phyloP scores from a whole-genome alignment of 257 asterid species.

The Ligustrum vulgare region DNA sequence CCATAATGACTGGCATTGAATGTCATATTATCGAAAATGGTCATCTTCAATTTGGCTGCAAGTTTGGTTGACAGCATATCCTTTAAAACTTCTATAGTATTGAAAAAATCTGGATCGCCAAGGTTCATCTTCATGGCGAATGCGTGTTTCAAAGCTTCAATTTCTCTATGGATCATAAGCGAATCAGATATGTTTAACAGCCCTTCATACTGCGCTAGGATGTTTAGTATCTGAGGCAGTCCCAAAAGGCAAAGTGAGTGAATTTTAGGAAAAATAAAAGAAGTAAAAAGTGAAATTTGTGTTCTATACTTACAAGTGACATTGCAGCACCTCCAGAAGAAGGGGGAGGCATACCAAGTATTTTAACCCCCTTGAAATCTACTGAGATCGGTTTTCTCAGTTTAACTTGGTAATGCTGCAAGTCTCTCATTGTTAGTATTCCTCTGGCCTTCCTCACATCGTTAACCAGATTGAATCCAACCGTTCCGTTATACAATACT shows the following conservation, averaged over 20 bases:
- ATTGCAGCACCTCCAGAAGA: constrained; percentile 65
- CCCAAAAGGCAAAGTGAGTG: not conserved
- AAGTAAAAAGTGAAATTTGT: not conserved
- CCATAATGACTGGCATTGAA: constrained; percentile 59
- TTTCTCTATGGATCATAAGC: constrained; percentile 52
- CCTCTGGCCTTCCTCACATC: constrained; percentile 61
- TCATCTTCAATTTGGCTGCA: constrained; percentile 42
- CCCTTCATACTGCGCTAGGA: constrained; percentile 48
- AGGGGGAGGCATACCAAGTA: constrained; percentile 73
- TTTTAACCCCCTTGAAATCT: constrained; percentile 43
- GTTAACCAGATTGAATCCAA: constrained; percentile 44
- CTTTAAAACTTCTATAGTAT: constrained; percentile 24
- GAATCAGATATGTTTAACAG: constrained; percentile 31
- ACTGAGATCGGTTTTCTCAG: constrained; percentile 41
- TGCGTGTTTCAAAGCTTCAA: constrained; percentile 67
- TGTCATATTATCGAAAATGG: constrained; percentile 50
- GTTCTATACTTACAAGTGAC: constrained; percentile 49
- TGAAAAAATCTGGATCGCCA: constrained; percentile 64
- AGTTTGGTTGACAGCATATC: constrained; percentile 56
- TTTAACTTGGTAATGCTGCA: constrained; percentile 47
- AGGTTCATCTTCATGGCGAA: constrained; percentile 61
- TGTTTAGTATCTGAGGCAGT: constrained; percentile 50
- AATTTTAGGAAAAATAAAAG: not conserved
- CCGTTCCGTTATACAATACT: constrained; percentile 54
- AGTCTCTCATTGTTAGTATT: constrained; percentile 51